These are phyloP conservation scores for Fallopia convolvulus DNA, from an alignment of 148 eudicot species.

Conservation along the genomic window DNA sequence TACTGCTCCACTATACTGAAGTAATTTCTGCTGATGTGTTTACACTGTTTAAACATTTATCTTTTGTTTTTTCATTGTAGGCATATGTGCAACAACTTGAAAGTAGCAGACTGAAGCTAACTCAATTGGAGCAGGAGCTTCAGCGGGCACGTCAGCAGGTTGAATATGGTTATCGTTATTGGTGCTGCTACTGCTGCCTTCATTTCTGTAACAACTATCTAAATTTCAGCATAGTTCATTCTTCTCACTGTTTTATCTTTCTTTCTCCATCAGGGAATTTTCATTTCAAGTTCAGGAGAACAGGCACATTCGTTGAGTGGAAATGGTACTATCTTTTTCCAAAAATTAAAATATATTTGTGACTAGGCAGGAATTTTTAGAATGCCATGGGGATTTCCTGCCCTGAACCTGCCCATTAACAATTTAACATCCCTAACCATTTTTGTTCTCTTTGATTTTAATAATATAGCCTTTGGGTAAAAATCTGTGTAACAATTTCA, in stretches of 20 bases:
- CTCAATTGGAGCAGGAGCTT: conserved; percentile 52
- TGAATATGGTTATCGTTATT: conserved; percentile 9
- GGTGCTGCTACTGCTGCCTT: not conserved
- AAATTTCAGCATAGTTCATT: not conserved
- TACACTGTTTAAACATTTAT: not conserved
- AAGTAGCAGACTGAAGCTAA: conserved; percentile 46
- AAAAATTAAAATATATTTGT: not conserved
- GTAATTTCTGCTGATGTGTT: not conserved
- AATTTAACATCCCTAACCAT: not conserved
- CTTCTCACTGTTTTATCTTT: conserved; percentile 7
- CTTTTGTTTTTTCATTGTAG: conserved; percentile 17
- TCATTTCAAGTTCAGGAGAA: conserved; percentile 42
- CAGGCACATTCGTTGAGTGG: conserved; percentile 45
- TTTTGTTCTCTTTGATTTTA: no score
- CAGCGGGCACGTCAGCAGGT: conserved; percentile 57
- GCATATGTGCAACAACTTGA: conserved; percentile 52
- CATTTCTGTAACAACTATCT: not conserved
- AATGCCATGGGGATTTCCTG: not conserved
- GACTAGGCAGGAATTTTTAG: not conserved
- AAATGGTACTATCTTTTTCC: conserved; percentile 26
- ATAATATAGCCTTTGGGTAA: not conserved
- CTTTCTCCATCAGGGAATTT: conserved; percentile 30
- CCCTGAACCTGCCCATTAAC: not conserved
- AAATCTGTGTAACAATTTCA: not conserved
- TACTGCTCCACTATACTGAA: not conserved